Base-by-base conservation (phyloP, 2,329 filamentous ascomycete genomes). In the Penicillium polonicum region DNA sequence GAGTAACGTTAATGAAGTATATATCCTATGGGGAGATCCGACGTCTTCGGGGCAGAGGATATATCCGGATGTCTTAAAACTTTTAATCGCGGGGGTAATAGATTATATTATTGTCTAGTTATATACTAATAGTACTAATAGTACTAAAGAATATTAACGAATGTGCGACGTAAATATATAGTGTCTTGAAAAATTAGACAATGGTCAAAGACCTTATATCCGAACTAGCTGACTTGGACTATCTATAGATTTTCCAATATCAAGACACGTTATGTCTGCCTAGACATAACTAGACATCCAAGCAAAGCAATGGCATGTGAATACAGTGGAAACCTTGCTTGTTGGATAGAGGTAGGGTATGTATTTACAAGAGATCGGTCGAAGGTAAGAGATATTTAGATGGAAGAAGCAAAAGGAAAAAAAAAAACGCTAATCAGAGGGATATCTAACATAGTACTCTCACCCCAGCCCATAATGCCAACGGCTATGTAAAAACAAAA, bases 401-500 rank as follows among this genome's bases (percentile, higher is more conserved):
- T 42, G 19, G n/a, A 25, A 25, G 41, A 42, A 39, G 27, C 6
- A 7, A 35, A n/a, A 25, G 7, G 12, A 15, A 19, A 27, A 19
- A 19, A 42, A 15, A 15, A 15, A 33, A 52, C 54, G 58, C 48
- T 53, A 52, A 57, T 44, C 21, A 51, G 29, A 54, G 44, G 55
- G 54, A 57, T 57, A 57, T 57, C 42, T 48, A 48, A 53, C 36
- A 45, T 13, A 53, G 27, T 55, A 60, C 51, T 62, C 49, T 42
- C 17, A 57, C 38, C 19, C 59, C 39, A 56, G 57, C 44, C 58
- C 45, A 49, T 48, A 59, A 55, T 60, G 53, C 60, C 59, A 57
- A 59, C 13, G 55, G 31, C 55, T 52, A 63, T 59, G 57, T 54
- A 21, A 55, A 59, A 55, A 50, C 21, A 13, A 31, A 38, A 33